Base-by-base conservation (phyloP, 495 filamentous ascomycete genomes). In the Aspergillus egyptiacus region DNA sequence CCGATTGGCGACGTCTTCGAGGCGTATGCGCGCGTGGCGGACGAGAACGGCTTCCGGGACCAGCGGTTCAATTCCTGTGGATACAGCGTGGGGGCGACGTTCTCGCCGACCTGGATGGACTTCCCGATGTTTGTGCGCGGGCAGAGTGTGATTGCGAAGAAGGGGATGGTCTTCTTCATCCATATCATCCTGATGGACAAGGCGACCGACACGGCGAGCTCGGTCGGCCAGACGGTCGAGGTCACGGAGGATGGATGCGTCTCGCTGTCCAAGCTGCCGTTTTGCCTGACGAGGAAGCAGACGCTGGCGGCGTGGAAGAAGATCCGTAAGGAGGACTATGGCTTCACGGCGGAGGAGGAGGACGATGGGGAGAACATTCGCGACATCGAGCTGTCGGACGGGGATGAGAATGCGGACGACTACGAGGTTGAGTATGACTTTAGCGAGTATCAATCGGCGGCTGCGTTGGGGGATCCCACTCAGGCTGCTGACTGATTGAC, bases 181-280 rank as follows among this genome's bases (percentile, higher is more conserved):
- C 55, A 61, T 45, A 61, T 61, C 2, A 61, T 61, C 34, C 43
- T 61, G 11, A 61, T 61, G 55, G 58, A 61, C 18, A 61, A 55
- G 43, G 58, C 51, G 6, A 61, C 58, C 13, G 55, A 61, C 44
- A 61, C 55, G 14, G 58, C 58, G 8, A 61, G 58, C 22, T 61
- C 55, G 0, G 48, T 61, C n/a, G 55, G 58, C 1, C 55, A 61
- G 19, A 61, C 52, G 2, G 55, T 61, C 11, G 58, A 61, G 23
- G 58, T 61, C 1, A 61, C 58, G 1, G 11, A 55, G 38, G 47
- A 53, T 28, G 55, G 55, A 8, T 58, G 55, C 43, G 52, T 61
- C 33, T 17, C 55, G 15, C 24, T 61, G 20, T 61, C 58, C 13
- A 61, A 58, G 46, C 38, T 61, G 17, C 55, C 58, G 9, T 61